phyloP scores from a whole-genome alignment of 495 filamentous ascomycete species.

The Lentithecium fluviatile region DNA sequence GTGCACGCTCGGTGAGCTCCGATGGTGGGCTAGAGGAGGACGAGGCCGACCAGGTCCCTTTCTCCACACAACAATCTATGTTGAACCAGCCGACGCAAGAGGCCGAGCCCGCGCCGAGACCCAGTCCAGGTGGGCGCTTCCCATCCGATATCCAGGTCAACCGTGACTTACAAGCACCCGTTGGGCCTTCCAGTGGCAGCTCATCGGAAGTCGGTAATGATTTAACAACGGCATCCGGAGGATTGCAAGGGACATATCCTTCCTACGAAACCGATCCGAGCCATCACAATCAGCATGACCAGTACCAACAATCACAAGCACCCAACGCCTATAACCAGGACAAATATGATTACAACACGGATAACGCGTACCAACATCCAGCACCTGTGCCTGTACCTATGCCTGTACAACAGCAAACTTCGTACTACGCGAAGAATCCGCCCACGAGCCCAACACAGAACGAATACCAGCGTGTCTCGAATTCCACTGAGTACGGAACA shows the following conservation, averaged over 20 bases:
- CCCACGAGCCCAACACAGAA: constrained; percentile 1
- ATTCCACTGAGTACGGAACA: neutral
- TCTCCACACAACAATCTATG: constrained; percentile 43
- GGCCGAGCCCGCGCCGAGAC: constrained; percentile 51
- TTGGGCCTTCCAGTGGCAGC: constrained; percentile 72
- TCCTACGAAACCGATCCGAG: neutral
- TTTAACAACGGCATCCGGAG: constrained; percentile 56
- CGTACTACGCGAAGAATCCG: constrained; percentile 15
- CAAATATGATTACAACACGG: constrained; percentile 2
- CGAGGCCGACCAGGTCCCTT: constrained; percentile 65
- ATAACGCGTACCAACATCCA: constrained; percentile 15
- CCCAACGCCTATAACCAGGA: constrained; percentile 5
- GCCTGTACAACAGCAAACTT: neutral
- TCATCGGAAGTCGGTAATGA: constrained; percentile 59
- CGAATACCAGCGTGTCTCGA: constrained; percentile 2
- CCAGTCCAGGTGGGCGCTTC: constrained; percentile 84
- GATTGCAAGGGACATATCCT: constrained; percentile 25
- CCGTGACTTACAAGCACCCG: constrained; percentile 71
- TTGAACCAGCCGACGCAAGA: constrained; percentile 33
- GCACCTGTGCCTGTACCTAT: neutral
- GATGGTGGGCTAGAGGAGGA: constrained; percentile 84
- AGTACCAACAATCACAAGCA: constrained; percentile 11
- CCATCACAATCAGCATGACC: constrained; percentile 15
- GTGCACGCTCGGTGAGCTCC: constrained; percentile 64
- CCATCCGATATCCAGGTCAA: constrained; percentile 82